phyloP scores from a whole-genome alignment of 2,329 filamentous ascomycete genomes.

The Davidsoniella neocaledoniae region DNA sequence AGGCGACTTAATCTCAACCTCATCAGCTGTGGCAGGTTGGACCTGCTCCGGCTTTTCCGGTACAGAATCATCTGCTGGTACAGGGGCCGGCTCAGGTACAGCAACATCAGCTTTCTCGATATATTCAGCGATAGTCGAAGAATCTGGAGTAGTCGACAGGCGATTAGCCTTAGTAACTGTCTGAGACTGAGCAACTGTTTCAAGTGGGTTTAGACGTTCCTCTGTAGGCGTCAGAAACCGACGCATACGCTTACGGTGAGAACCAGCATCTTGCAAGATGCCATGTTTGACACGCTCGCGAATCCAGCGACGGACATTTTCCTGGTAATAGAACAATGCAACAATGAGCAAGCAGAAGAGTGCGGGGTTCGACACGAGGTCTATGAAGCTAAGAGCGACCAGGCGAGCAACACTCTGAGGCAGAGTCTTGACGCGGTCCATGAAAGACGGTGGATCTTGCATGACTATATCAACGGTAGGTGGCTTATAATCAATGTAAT shows the following conservation, averaged over 20 bases:
- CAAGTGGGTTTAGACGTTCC: slow-evolving; percentile 8
- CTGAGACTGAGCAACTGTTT: neutral
- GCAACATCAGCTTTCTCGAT: neutral
- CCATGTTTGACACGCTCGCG: slow-evolving; percentile 9
- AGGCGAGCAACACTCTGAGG: slow-evolving; percentile 27
- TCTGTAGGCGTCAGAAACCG: slow-evolving; percentile 10
- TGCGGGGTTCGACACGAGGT: slow-evolving; percentile 39
- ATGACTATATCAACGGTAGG: slow-evolving; percentile 14
- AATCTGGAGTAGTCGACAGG: neutral
- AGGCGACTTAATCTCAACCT: neutral
- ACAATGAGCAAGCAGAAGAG: slow-evolving; percentile 29
- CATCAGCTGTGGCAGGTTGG: neutral
- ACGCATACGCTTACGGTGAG: slow-evolving; percentile 7
- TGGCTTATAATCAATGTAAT: slow-evolving; percentile 20
- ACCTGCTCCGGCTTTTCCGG: slow-evolving; percentile 1
- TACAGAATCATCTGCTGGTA: neutral
- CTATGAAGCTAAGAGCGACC: slow-evolving; percentile 24
- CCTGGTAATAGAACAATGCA: slow-evolving; percentile 27
- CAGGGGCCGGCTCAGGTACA: neutral
- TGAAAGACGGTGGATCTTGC: slow-evolving; percentile 25
- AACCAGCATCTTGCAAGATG: slow-evolving; percentile 8
- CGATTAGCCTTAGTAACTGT: neutral
- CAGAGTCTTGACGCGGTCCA: slow-evolving; percentile 33
- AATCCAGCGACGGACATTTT: slow-evolving; percentile 25
- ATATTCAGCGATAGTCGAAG: neutral